Evolutionary conservation across 495 filamentous ascomycete genomes (phyloP).

Genomic region (Penicillium cinerascens): DNA sequence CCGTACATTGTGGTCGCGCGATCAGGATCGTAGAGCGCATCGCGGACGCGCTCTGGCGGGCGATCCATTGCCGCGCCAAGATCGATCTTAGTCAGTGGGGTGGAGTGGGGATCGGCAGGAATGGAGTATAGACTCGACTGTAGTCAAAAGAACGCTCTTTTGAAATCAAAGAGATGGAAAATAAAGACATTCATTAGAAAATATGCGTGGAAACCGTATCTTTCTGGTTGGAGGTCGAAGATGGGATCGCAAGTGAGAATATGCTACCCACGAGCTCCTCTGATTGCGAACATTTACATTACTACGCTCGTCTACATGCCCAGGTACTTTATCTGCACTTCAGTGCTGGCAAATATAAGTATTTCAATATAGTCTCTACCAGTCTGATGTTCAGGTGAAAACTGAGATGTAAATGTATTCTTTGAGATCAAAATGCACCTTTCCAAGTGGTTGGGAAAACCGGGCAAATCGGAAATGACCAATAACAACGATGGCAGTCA

Average conservation of each 20-base stretch:
- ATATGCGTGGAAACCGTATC: neutral
- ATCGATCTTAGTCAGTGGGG: conserved; percentile 23
- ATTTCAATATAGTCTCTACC: too few relatives aligned
- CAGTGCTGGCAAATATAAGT: too few relatives aligned
- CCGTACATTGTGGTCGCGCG: conserved; percentile 70
- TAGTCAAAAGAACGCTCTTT: neutral
- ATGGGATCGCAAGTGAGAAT: neutral
- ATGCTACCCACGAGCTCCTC: neutral
- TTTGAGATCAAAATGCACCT: too few relatives aligned
- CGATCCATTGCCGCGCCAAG: conserved; percentile 28
- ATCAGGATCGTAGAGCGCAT: conserved; percentile 15
- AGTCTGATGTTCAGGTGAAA: too few relatives aligned
- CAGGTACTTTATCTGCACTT: too few relatives aligned
- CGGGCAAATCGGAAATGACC: too few relatives aligned
- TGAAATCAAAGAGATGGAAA: neutral
- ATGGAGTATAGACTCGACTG: neutral
- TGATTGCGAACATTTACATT: neutral
- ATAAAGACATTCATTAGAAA: neutral
- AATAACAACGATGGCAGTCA: too few relatives aligned
- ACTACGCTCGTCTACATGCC: neutral
- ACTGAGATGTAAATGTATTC: too few relatives aligned
- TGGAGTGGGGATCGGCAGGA: conserved; percentile 8
- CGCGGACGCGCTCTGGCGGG: conserved; percentile 17
- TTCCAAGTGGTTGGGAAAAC: too few relatives aligned
- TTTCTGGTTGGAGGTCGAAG: neutral